Percentiles rank a stretch among this genome's conserved stretches.
phyloP scores from a whole-genome alignment of 305 asterid species.

The Fraxinus xanthoxyloides region DNA sequence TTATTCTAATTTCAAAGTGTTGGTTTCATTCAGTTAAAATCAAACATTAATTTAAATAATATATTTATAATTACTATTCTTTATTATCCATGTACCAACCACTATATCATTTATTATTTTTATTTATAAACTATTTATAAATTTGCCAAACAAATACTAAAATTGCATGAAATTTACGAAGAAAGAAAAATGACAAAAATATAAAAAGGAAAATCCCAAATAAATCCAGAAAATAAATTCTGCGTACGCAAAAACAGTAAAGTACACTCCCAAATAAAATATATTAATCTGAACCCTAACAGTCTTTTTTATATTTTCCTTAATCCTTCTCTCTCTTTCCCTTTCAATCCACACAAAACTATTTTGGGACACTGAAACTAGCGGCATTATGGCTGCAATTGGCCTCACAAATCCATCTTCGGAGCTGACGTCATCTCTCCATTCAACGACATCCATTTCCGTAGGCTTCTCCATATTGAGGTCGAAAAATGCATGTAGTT shows the following conservation, averaged over 20 bases:
- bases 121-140: neutral
- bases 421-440: constrained; percentile 44
- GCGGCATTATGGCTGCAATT: constrained; percentile 42
- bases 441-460: constrained; percentile 39
- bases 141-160: neutral
- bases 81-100: neutral
- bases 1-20: neutral
- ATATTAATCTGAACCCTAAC: constrained; percentile 1
- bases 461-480: constrained; percentile 40
- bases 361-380: constrained; percentile 1
- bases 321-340: neutral
- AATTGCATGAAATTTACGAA: neutral
- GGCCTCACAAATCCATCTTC: constrained; percentile 47
- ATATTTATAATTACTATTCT: neutral
- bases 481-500: constrained; percentile 34
- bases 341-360: neutral
- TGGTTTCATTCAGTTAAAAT: neutral
- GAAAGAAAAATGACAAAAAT: neutral
- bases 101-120: neutral
- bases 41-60: neutral
- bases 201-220: neutral
- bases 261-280: neutral
- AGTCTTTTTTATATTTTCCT: neutral
- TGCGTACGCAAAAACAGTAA: neutral
- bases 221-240: neutral